Base-by-base conservation (phyloP, 2,329 filamentous ascomycete species). In the Aspergillus sp. region DNA sequence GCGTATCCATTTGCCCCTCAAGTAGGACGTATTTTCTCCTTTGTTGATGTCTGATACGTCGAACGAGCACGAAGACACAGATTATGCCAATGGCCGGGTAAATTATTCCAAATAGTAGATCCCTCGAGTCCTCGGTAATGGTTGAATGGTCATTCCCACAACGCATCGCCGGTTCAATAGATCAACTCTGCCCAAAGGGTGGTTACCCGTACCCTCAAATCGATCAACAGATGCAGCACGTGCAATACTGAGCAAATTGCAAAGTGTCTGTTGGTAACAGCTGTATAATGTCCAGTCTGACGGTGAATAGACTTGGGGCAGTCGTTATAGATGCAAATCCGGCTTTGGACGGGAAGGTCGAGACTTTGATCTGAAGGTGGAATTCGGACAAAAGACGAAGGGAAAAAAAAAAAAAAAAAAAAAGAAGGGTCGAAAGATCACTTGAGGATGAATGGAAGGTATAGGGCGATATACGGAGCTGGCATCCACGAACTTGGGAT, bases 1-100 rank as follows among this genome's bases (percentile, higher is more conserved):
- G 57, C 59, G 61, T 57, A 54, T 66, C 62, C 65, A 66, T 66
- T 65, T 56, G 61, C 51, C 59, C 58, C 59, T 53, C 41, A 33
- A 46, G 49, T 23, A 48, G 52, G 46, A 53, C 43, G 58, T 51
- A 59, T 45, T 53, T 54, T 41, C 58, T 56, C 27, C 52, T 57
- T 23, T 47, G 58, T 54, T 55, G 64, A 55, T 57, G 59, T 55
- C 57, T 63, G 56, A 64, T 62, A 44, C 62, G 59, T 45, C 60
- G 62, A 8, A 58, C 62, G 7, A 65, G 52, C 43, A 59, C 45
- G 35, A 62, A 41, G 37, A 62, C 58, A 56, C 64, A 64, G 31
- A 59, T 52, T 40, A 65, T 58, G 56, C 57, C 62, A 48, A 56
- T 48, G 45, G 53, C 52, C 25, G 54, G 40, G 47, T 62, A 65